A percentile compares a stretch with the other conserved stretches of the same genome.
These are phyloP conservation scores for Cystoisospora suis DNA, from an alignment of 169 alveolate species.

Conservation along the genomic window DNA sequence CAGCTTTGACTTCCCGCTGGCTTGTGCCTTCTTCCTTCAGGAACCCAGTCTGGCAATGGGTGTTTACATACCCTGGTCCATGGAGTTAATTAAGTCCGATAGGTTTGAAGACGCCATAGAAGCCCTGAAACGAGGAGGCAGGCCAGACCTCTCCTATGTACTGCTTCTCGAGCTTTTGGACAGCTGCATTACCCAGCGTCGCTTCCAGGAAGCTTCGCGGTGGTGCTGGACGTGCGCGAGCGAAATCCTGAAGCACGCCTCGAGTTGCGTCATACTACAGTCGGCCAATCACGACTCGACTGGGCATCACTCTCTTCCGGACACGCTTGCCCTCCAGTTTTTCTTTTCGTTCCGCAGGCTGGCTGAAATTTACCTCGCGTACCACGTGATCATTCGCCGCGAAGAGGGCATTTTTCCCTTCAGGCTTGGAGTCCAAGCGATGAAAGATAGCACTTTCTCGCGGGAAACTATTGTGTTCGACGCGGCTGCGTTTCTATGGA, in stretches of 20 bases:
- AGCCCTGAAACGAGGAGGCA: not conserved
- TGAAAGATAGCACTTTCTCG: not conserved
- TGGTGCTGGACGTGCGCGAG: not conserved
- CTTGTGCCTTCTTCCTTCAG: not conserved
- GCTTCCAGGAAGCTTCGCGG: not conserved
- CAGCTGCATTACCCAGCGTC: not conserved
- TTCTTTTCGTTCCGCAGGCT: not conserved
- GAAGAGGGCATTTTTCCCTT: not conserved
- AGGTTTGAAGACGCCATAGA: not conserved
- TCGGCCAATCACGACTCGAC: not conserved
- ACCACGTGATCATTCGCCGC: constrained; percentile 9
- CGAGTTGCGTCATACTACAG: not conserved
- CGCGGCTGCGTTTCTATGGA: not conserved
- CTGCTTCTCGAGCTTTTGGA: not conserved
- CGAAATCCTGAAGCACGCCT: not conserved
- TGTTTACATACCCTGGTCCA: not conserved
- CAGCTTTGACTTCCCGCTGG: not conserved
- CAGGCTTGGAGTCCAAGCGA: not conserved
- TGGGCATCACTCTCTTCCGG: not conserved
- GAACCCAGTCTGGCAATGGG: not conserved
- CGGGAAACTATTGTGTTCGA: not conserved
- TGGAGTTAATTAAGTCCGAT: not conserved
- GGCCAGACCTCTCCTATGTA: not conserved
- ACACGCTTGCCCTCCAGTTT: not conserved
- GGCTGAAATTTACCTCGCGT: not conserved